These are phyloP conservation scores for Colletotrichum sp. DNA, from an alignment of 2,329 filamentous ascomycete genomes.

Conservation along the genomic window DNA sequence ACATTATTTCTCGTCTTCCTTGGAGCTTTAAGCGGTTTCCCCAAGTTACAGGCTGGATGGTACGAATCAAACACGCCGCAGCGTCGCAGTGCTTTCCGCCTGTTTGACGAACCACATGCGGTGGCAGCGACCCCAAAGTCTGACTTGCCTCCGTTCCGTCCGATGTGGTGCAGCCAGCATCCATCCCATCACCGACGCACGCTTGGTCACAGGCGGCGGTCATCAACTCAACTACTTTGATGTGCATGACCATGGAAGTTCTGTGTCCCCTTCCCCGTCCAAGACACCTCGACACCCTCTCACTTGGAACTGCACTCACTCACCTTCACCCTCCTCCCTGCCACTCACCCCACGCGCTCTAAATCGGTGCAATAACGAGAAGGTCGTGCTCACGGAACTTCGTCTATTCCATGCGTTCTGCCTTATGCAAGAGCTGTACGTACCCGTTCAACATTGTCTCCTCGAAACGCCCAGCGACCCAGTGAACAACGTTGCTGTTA, in stretches of 20 bases:
- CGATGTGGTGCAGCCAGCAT: neutral
- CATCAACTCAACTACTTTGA: neutral
- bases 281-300: neutral
- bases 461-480: neutral
- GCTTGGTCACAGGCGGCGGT: neutral
- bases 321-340: neutral
- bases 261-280: neutral
- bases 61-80: neutral
- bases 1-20: neutral
- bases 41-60: neutral
- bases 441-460: neutral
- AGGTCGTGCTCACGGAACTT: neutral
- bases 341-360: neutral
- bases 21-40: neutral
- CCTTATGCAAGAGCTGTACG: neutral
- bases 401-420: neutral
- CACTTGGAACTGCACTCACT: neutral
- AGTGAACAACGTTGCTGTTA: neutral
- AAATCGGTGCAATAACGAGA: neutral
- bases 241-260: neutral
- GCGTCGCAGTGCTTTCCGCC: neutral
- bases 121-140: neutral
- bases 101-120: neutral
- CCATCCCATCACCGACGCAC: neutral
- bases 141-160: neutral